These are phyloP conservation scores for Colletotrichum salicis DNA, from an alignment of 2,329 filamentous ascomycete species.

Conservation along the genomic window DNA sequence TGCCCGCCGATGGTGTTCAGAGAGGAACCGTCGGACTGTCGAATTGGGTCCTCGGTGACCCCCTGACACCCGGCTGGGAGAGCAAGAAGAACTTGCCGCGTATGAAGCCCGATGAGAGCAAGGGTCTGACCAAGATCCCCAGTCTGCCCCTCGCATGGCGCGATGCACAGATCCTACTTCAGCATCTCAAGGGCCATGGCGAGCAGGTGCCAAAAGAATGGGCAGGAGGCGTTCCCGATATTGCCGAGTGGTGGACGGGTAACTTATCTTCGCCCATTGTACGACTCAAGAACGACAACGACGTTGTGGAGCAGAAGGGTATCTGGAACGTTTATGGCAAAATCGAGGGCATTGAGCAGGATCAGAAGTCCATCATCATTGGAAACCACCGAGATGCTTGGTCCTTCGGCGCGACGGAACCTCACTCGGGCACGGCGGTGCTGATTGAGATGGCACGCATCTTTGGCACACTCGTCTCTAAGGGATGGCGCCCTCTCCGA, in stretches of 20 bases:
- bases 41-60: constrained; percentile 88
- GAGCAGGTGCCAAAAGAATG: constrained; percentile 75
- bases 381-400: constrained; percentile 95
- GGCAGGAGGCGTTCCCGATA: constrained; percentile 79
- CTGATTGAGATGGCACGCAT: constrained; percentile 90
- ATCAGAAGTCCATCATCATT: constrained; percentile 84
- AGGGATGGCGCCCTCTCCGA: constrained; percentile 91
- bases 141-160: constrained; percentile 91
- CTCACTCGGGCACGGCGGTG: constrained; percentile 88
- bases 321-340: constrained; percentile 93
- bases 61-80: constrained; percentile 89
- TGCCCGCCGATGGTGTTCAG: constrained; percentile 85
- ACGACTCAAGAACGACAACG: constrained; percentile 85
- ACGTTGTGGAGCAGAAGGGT: constrained; percentile 81
- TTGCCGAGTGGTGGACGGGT: constrained; percentile 82
- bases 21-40: constrained; percentile 82
- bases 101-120: constrained; percentile 74
- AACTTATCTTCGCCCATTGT: constrained; percentile 78
- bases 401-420: constrained; percentile 87
- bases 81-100: constrained; percentile 74
- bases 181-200: constrained; percentile 80
- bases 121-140: constrained; percentile 83
- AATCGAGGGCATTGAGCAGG: constrained; percentile 85
- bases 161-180: constrained; percentile 83
- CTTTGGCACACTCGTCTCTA: constrained; percentile 79